Conservation (phyloP, 176 grass and related monocot species). For the Eremochloa ophiuroides region DNA sequence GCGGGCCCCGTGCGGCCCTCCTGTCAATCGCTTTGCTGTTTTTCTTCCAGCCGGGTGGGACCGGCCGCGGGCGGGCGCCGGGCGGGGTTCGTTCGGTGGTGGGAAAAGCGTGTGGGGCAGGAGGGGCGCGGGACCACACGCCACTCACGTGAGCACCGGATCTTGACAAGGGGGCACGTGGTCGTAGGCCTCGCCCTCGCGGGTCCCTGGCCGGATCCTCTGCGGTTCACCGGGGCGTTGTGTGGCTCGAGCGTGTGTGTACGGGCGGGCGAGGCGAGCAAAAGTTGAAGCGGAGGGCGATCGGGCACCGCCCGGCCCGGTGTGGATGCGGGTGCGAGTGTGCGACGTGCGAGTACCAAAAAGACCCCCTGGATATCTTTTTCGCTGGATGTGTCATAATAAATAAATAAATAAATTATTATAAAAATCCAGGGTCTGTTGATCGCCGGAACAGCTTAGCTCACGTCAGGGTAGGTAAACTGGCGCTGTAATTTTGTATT, state of each 20-base stretch:
- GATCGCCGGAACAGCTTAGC: background rate
- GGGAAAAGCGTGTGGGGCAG: constrained; percentile 39
- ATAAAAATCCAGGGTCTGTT: too few species aligned
- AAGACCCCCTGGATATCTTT: too few species aligned
- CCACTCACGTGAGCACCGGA: constrained; percentile 50
- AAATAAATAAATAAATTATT: too few species aligned
- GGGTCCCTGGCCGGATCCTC: constrained; percentile 10
- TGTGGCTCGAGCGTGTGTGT: background rate
- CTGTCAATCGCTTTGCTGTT: background rate
- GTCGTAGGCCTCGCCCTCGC: constrained; percentile 3
- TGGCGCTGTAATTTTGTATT: background rate
- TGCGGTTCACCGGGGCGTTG: background rate
- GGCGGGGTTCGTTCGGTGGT: constrained; percentile 19
- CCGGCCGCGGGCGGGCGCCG: background rate
- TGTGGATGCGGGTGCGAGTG: background rate
- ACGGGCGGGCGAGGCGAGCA: background rate
- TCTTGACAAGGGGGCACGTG: constrained; percentile 39
- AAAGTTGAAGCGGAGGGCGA: background rate
- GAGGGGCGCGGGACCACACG: constrained; percentile 25
- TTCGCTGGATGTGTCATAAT: too few species aligned
- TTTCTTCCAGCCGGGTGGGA: background rate
- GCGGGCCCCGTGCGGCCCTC: constrained; percentile 12
- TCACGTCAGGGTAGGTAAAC: background rate
- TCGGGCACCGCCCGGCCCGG: background rate
- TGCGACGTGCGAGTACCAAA: background rate